Base-by-base conservation (phyloP, 345 rosid species). In the Jatropha curcas region DNA sequence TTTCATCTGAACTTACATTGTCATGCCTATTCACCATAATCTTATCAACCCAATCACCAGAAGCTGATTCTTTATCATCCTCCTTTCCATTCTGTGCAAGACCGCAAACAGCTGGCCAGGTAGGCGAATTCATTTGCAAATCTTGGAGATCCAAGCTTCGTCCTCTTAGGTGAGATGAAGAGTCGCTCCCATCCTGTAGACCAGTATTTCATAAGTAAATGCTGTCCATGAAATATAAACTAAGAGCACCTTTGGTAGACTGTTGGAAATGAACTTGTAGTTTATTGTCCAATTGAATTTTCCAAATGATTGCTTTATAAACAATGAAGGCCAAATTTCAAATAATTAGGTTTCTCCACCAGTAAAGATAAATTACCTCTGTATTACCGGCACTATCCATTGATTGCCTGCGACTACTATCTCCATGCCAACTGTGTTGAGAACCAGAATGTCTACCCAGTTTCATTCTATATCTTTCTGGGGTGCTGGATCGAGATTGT, bases 11-110 rank as follows among this genome's bases (percentile, higher is more conserved):
- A 30, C 59, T 63, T 13, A 50, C 45, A 72, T 5, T 39, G 37
- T 65, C 75, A 10, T 57, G 53, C 65, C 68, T 79, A 37, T 79
- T 79, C 64, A 79, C 69, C 79, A 79, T 71, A n/a, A 71, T 57
- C 55, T 79, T 74, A 45, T 79, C 82, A n/a, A 74, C 76, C 82
- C 82, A 79, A 17, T 79, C 70, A 17, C 73, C 65, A 31, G 57
- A 70, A 6, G 27, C 67, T 39, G 58, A 65, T 41, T 79, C 82
- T 25, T 65, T 79, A 4, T 70, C 78, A 7, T 79, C 76, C 55
- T 79, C 82, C 72, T 74, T 79, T 53, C 73, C 79, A 34, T 56
- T 79, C 50, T 65, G 64, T 14, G 72, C 58, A 8, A 52, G 39
- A 43, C 69, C 33, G 9, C 64, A 30, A 4, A 69, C 30, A 25